Conservation (phyloP, 805 yeast species). For the Pichia californica region DNA sequence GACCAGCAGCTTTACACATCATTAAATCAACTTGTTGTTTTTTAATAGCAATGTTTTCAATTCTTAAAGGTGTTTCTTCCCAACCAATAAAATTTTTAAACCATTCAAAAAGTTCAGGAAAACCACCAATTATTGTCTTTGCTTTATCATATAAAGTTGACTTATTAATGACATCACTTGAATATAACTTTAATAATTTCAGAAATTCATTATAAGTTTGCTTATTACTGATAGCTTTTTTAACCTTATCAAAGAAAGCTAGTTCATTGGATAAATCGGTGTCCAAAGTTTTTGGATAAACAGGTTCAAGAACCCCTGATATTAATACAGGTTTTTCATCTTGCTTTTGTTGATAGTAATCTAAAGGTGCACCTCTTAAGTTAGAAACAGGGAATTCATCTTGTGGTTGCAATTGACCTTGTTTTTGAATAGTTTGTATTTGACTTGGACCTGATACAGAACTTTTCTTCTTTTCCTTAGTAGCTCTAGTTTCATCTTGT, state of each 20-base stretch:
- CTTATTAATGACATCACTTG: conserved; percentile 86
- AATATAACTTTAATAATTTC: conserved; percentile 77
- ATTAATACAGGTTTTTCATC: conserved; percentile 57
- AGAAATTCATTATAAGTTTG: conserved; percentile 89
- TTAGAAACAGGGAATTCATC: conserved; percentile 46
- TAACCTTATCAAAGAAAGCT: conserved; percentile 85
- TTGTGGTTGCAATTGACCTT: conserved; percentile 22
- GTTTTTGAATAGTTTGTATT: conserved; percentile 10
- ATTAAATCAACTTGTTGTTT: conserved; percentile 88
- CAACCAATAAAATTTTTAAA: conserved; percentile 88
- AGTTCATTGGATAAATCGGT: conserved; percentile 78
- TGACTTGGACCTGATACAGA: conserved; percentile 16
- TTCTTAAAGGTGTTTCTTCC: conserved; percentile 75
- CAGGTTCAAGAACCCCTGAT: conserved; percentile 84
- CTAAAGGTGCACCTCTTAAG: conserved; percentile 30
- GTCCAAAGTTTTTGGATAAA: conserved; percentile 47
- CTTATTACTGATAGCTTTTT: conserved; percentile 80
- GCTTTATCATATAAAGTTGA: conserved; percentile 75
- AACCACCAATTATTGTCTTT: conserved; percentile 77
- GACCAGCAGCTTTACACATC: conserved; percentile 90
- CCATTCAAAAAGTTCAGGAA: conserved; percentile 79
- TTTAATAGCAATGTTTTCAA: conserved; percentile 81
- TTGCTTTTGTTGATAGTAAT: conserved; percentile 20
- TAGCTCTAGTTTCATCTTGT: conserved; percentile 6
- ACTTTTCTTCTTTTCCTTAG: conserved; percentile 26